Evolutionary conservation across 2,329 filamentous ascomycete genomes (phyloP), one percentile per base, ranked within the genome.

Genomic region (Clarireedia monteithiana): DNA sequence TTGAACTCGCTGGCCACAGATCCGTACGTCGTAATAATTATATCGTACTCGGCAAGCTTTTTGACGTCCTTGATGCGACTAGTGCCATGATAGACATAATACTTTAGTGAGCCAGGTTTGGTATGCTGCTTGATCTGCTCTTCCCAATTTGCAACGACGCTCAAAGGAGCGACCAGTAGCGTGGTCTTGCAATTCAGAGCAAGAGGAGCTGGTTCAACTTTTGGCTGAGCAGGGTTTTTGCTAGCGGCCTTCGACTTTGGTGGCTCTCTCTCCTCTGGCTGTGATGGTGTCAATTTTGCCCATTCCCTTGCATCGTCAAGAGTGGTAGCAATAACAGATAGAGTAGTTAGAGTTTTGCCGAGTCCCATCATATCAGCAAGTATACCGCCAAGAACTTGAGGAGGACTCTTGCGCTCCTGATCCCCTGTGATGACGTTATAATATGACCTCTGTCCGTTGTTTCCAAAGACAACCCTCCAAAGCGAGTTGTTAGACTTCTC

Each of bases 111-210:
- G 0, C 77, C 79, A 0, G 81, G 76, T 50, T 80, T 77, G 47
- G 95, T 76, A 70, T 99, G 94, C 57, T 88, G 80, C 64, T 86
- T 86, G 59, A 97, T 89, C 71, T 99, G 94, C 63, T 91, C 84
- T 64, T 92, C 87, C 94, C 94, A 99, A 66, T 97, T 99, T 26
- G 87, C 86, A 57, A 97, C 84, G 0, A 92, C 94, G 66, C 89
- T 96, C 2, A 96, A 78, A 1, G 94, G 94, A 56, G 88, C 95
- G 15, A 99, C 83, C 17, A 99, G 78, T 34, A 99, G 75, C 0
- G 94, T 97, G 0, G 88, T 84, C 66, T 84, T 87, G 5, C 82
- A 83, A 65, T 96, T 95, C 44, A 75, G 77, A 20, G 73, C 72
- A n/a, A 88, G 68, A 10, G 67, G 72, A 12, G 67, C 60, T 36